Conservation (phyloP, 2,329 filamentous ascomycete species). For the Ophiostoma tasmaniense region DNA sequence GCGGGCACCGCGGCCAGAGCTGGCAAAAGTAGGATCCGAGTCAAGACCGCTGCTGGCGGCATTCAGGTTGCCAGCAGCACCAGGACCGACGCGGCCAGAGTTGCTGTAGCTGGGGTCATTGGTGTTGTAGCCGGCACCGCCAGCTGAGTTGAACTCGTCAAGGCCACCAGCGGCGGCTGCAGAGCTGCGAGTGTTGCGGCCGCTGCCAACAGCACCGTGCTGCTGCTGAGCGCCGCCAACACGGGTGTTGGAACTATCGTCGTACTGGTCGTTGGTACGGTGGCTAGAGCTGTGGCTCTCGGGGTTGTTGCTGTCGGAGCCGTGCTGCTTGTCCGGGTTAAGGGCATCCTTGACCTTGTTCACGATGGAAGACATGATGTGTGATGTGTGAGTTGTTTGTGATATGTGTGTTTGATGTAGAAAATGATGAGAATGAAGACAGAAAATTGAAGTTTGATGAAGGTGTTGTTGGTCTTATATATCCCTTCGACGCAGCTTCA, state of each 20-base stretch:
- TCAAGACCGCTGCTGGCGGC: neutral
- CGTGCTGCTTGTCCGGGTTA: constrained; percentile 26
- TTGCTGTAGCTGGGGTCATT: constrained; percentile 36
- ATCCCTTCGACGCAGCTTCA: neutral
- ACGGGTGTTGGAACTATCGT: constrained; percentile 22
- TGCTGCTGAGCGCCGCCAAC: constrained; percentile 11
- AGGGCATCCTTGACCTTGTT: constrained; percentile 54
- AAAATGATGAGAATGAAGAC: neutral
- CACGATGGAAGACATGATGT: constrained; percentile 48
- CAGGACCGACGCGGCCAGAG: constrained; percentile 22
- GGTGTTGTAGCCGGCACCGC: constrained; percentile 21
- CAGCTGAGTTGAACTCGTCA: constrained; percentile 30
- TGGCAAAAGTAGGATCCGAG: neutral
- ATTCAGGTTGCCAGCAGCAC: neutral
- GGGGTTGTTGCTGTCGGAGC: neutral
- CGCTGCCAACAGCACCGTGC: neutral
- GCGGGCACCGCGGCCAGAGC: neutral
- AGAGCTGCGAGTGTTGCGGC: constrained; percentile 18
- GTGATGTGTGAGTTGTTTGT: constrained; percentile 7
- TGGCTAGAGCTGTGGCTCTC: neutral
- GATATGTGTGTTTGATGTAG: neutral
- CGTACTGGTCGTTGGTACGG: constrained; percentile 17
- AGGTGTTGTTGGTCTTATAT: neutral
- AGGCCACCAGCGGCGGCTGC: neutral
- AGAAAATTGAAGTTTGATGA: neutral